Conservation (phyloP, 2,329 filamentous ascomycete genomes). For the Neonectria coccinea region DNA sequence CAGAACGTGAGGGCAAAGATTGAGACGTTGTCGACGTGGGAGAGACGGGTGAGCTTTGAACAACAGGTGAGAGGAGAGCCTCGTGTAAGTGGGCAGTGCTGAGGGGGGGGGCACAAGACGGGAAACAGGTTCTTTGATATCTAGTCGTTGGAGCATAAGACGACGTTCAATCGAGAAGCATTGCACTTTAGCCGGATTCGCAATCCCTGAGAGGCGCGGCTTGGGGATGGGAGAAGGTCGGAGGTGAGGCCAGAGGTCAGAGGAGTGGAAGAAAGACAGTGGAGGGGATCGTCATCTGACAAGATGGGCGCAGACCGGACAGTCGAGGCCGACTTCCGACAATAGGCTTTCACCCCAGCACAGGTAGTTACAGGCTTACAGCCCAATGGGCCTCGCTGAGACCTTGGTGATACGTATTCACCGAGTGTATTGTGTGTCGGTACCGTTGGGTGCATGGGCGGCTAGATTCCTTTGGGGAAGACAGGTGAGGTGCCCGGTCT, state of each 20-base stretch:
- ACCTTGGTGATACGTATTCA: not conserved
- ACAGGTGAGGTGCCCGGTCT: not conserved
- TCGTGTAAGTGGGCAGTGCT: slow-evolving; percentile 2
- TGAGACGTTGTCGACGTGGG: not conserved
- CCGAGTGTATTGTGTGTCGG: not conserved
- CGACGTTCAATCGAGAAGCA: not conserved
- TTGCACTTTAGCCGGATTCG: not conserved
- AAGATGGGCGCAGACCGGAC: slow-evolving; percentile 5
- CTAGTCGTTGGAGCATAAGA: not conserved
- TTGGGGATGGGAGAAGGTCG: not conserved
- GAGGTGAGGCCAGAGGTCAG: slow-evolving; percentile 5
- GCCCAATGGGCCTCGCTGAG: slow-evolving; percentile 3
- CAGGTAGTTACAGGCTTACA: slow-evolving; percentile 6
- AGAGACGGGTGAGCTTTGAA: not conserved
- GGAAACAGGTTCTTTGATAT: not conserved
- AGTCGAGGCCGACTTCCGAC: slow-evolving; percentile 21
- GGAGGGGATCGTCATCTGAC: slow-evolving; percentile 46
- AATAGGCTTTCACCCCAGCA: slow-evolving; percentile 16
- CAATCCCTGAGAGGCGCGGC: slow-evolving; percentile 3
- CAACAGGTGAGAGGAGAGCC: not conserved
- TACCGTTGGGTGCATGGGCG: not conserved
- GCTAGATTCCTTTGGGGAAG: not conserved
- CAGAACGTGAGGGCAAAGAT: slow-evolving; percentile 30
- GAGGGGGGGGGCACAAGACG: not conserved
- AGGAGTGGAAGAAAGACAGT: slow-evolving; percentile 29